These are phyloP conservation scores for Chytriomyces sp. DNA, from an alignment of 192 early-diverging fungal species.

Conservation along the genomic window DNA sequence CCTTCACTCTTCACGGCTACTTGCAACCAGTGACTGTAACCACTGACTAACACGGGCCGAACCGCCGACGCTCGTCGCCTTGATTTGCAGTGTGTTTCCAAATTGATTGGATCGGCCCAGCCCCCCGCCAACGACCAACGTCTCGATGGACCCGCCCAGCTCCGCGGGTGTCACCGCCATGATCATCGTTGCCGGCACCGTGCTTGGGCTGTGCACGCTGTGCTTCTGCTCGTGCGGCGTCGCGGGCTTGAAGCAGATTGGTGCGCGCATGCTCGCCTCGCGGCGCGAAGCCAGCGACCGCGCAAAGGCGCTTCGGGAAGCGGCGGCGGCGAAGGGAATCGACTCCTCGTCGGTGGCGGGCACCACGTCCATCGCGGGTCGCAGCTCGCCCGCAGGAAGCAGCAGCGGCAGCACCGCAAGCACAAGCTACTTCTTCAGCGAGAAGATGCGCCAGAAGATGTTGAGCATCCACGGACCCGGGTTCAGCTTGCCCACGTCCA, in stretches of 20 bases:
- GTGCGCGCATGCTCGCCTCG: neutral
- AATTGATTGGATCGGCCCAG: too few species aligned
- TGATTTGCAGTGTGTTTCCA: too few species aligned
- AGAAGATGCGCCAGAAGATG: slow-evolving; percentile 10
- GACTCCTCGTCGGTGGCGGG: neutral
- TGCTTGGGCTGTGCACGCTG: neutral
- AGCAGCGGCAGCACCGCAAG: neutral
- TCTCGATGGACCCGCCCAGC: too few species aligned
- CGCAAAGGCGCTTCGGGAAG: neutral
- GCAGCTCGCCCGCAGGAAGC: neutral
- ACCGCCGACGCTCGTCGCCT: too few species aligned
- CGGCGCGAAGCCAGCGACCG: neutral
- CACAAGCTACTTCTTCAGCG: neutral
- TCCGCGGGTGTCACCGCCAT: neutral
- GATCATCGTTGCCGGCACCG: neutral
- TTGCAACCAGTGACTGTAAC: too few species aligned
- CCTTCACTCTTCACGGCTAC: too few species aligned
- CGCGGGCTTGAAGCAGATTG: neutral
- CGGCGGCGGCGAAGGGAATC: neutral
- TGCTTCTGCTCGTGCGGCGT: slow-evolving; percentile 1
- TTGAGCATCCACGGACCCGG: neutral
- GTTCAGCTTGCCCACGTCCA: neutral
- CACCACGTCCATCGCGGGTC: neutral
- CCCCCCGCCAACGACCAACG: too few species aligned
- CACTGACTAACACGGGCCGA: too few species aligned